Base-by-base conservation (phyloP, 169 alveolate genomes). In the Plasmodium coatneyi region DNA sequence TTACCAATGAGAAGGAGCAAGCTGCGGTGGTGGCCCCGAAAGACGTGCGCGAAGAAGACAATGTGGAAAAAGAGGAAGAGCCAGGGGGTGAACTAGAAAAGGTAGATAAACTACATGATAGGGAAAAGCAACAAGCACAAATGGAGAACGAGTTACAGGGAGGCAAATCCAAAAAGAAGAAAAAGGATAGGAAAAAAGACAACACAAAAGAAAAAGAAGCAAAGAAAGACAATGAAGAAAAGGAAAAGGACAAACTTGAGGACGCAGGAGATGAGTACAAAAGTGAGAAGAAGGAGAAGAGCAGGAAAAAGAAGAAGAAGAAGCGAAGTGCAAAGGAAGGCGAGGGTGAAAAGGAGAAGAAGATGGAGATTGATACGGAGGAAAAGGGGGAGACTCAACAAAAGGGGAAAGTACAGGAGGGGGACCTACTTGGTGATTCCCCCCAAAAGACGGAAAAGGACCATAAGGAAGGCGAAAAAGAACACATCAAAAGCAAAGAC, bases 371-470 rank as follows among this genome's bases (percentile, higher is more conserved):
- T 2, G 10, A 41, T 10, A 19, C 6, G 10, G 28, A 80, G 56
- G 52, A 52, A 12, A 19, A 80, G 56, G 3, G 43, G 4, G 89
- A 28, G 41, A 54, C 32, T 0, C 60, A 34, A 82, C n/a, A 30
- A 82, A 34, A 80, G 34, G 86, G 60, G 30, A 32, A 43, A 80
- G 46, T 30, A 22, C 43, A 80, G 19, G 84, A 82, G 36, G 70
- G 5, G 25, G 66, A 56, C n/a, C n/a, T 43, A 12, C 54, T 9
- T 43, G 54, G 5, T 9, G 54, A 43, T n/a, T n/a, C n/a, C 7
- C 54, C 54, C 54, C 54, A 0, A 9, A 43, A 43, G n/a, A 43
- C 54, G 54, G 41, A 56, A 1, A 54, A 60, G 14, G 28, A 82
- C 22, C 32, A 49, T 10, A 46, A 82, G 16, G 41, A 82, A 4